A percentile compares a stretch with the other conserved stretches of the same genome.
Conservation (phyloP, 306 rosid genomes). For the Ceratonia siliqua region DNA sequence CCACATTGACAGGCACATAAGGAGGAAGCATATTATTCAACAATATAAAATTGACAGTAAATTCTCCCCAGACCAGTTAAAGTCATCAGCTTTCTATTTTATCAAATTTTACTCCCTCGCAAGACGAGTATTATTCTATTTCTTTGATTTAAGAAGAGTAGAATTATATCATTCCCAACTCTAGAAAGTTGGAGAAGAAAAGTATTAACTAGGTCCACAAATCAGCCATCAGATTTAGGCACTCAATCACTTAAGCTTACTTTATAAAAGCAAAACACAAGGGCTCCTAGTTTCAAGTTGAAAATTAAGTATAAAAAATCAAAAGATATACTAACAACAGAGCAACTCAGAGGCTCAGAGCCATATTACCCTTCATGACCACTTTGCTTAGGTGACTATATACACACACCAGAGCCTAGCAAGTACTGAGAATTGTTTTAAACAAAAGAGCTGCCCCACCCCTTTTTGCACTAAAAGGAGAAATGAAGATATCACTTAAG, state of each 20-base stretch:
- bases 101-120: neutral
- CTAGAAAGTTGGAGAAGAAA: neutral
- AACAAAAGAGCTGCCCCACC: neutral
- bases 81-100: neutral
- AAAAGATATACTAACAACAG: neutral
- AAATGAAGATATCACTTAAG: neutral
- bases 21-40: slow-evolving; percentile 1
- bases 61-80: neutral
- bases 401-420: neutral
- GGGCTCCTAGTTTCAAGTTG: neutral
- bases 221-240: neutral
- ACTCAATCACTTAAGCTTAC: neutral
- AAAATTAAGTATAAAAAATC: too few species aligned
- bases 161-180: neutral
- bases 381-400: neutral
- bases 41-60: neutral
- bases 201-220: neutral
- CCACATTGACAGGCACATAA: neutral
- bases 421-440: neutral
- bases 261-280: neutral
- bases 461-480: neutral
- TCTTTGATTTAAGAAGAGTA: neutral
- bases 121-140: neutral
- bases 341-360: neutral
- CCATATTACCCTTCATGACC: neutral